Evolutionary conservation across 495 filamentous ascomycete species (phyloP).

Genomic region (Neurospora sp.): DNA sequence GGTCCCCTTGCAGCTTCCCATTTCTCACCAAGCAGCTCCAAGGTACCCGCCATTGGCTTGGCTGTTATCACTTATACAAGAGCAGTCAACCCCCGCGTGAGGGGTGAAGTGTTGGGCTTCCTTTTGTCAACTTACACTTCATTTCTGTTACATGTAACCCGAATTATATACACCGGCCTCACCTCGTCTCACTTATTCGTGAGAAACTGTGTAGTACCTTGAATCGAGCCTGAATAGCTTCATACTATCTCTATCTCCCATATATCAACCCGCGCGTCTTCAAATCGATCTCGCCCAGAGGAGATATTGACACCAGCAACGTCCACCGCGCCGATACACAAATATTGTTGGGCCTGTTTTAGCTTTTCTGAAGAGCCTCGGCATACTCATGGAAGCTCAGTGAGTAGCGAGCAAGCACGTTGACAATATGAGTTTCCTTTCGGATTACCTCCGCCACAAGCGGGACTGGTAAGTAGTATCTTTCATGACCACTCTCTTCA

Average conservation of each 20-base stretch:
- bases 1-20: background rate
- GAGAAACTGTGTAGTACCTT: background rate
- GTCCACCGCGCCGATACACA: background rate
- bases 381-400: background rate
- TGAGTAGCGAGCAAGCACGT: background rate
- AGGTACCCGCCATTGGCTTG: background rate
- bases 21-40: background rate
- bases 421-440: slow-evolving; percentile 36
- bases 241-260: background rate
- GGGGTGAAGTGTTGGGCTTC: background rate
- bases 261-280: background rate
- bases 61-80: background rate
- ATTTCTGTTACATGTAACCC: background rate
- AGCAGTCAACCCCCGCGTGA: background rate
- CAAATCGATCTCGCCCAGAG: background rate
- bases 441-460: slow-evolving; percentile 51
- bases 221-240: background rate
- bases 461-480: slow-evolving; percentile 44
- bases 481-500: background rate
- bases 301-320: background rate
- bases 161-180: background rate
- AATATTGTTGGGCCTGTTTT: background rate
- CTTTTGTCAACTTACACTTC: background rate
- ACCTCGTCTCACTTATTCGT: background rate
- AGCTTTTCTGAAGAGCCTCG: background rate